Conservation (phyloP, 139 green algal genomes). For the Chlorella sp. region DNA sequence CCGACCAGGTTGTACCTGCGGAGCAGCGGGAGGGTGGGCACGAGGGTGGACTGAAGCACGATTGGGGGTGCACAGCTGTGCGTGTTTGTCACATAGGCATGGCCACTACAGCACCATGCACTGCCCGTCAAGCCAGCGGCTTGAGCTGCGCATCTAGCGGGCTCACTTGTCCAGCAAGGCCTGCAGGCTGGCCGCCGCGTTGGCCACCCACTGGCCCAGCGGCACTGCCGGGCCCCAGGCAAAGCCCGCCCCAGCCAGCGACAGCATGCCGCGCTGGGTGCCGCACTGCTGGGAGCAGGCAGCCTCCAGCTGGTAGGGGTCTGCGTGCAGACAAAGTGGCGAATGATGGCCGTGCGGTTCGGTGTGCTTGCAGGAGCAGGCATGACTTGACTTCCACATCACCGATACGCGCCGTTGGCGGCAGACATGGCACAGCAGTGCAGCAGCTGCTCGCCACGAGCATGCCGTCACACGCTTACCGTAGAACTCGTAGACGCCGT, state of each 20-base stretch:
- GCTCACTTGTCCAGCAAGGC: background rate
- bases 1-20: background rate
- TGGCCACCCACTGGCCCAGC: conserved; percentile 11
- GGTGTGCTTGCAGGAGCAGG: too few species aligned
- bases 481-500: conserved; percentile 8
- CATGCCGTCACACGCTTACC: background rate
- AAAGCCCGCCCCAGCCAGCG: conserved; percentile 1
- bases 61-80: too few species aligned
- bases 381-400: too few species aligned
- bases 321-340: background rate
- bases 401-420: background rate
- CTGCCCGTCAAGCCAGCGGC: too few species aligned
- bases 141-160: too few species aligned
- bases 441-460: background rate
- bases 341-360: too few species aligned
- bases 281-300: conserved; percentile 4
- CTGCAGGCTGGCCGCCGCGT: conserved; percentile 8
- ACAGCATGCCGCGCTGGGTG: conserved; percentile 33
- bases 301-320: conserved; percentile 11
- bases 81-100: too few species aligned
- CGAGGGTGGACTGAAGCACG: too few species aligned
- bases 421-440: background rate
- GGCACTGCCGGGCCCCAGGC: conserved; percentile 5
- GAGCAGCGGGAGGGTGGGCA: too few species aligned
- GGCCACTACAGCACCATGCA: too few species aligned